Evolutionary conservation across 352 stramenopile genomes (phyloP).

Genomic region (Pythium brachiatum): DNA sequence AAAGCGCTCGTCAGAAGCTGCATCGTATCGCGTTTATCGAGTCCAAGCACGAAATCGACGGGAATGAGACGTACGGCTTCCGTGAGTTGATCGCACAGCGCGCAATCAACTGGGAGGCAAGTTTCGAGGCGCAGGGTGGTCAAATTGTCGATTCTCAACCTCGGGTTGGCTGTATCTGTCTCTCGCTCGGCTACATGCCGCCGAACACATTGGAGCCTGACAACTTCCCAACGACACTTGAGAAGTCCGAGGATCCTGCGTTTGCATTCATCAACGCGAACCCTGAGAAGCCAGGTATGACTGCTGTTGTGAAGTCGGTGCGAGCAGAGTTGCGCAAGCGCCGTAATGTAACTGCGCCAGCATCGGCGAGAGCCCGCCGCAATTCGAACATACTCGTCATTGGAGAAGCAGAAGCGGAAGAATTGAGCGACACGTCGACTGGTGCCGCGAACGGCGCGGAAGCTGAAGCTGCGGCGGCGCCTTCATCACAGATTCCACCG

Average conservation of each 20-base stretch:
- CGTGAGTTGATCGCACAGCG: conserved; percentile 79
- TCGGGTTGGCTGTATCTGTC: conserved; percentile 82
- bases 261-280: conserved; percentile 84
- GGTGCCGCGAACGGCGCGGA: conserved; percentile 18
- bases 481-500: conserved; percentile 35
- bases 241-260: conserved; percentile 77
- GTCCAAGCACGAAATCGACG: conserved; percentile 87
- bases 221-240: conserved; percentile 61
- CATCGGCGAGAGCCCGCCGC: conserved; percentile 32
- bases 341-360: conserved; percentile 21
- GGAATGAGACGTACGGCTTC: conserved; percentile 71
- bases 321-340: conserved; percentile 59
- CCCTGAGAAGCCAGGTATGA: conserved; percentile 79
- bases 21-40: conserved; percentile 83
- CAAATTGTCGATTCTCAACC: conserved; percentile 87
- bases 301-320: conserved; percentile 79
- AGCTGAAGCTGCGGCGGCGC: conserved; percentile 2
- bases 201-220: conserved; percentile 54
- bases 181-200: conserved; percentile 82
- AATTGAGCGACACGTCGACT: conserved; percentile 67
- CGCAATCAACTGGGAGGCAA: conserved; percentile 88
- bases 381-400: conserved; percentile 88
- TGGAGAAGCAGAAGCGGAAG: conserved; percentile 76
- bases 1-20: conserved; percentile 72
- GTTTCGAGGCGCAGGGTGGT: conserved; percentile 74